phyloP scores from a whole-genome alignment of 2,329 filamentous ascomycete genomes.

The Paecilomyces sp. region DNA sequence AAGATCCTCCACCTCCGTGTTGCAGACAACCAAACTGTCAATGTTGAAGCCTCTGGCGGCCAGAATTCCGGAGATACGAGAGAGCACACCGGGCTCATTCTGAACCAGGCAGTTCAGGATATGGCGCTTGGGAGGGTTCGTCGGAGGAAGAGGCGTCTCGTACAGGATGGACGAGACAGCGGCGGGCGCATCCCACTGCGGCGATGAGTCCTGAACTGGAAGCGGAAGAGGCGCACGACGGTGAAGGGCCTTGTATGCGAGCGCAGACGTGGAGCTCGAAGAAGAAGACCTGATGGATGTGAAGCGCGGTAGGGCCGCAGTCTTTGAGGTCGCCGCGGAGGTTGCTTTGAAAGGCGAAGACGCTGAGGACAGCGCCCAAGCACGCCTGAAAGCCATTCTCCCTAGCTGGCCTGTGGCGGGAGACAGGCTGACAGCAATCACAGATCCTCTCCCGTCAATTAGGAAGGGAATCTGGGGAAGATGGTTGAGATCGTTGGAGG shows the following conservation, averaged over 20 bases:
- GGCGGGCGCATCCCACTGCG: conserved; percentile 81
- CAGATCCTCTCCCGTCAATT: conserved; percentile 2
- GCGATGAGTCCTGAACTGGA: conserved; percentile 64
- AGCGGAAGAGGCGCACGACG: conserved; percentile 81
- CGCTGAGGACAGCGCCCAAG: conserved; percentile 27
- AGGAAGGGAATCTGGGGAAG: conserved; percentile 1
- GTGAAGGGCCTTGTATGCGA: conserved; percentile 95
- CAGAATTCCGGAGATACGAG: conserved; percentile 90
- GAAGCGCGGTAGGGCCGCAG: conserved; percentile 22
- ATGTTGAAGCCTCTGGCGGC: conserved; percentile 98
- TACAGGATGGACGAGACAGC: conserved; percentile 98
- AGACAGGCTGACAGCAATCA: conserved; percentile 4
- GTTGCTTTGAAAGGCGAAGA: conserved; percentile 14
- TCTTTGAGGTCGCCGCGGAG: conserved; percentile 20
- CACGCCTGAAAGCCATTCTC: conserved; percentile 33
- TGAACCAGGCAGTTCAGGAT: conserved; percentile 97
- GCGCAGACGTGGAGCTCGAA: conserved; percentile 72
- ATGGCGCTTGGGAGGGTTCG: conserved; percentile 82
- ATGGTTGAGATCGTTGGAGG: conserved; percentile 1
- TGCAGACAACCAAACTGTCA: conserved; percentile 94
- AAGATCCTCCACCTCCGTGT: conserved; percentile 92
- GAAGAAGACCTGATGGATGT: conserved; percentile 25
- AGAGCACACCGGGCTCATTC: conserved; percentile 96
- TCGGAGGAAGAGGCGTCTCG: conserved; percentile 83
- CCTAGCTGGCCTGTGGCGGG: conserved; percentile 5